Conservation (phyloP, 495 filamentous ascomycete genomes). For the Evernia prunastri region DNA sequence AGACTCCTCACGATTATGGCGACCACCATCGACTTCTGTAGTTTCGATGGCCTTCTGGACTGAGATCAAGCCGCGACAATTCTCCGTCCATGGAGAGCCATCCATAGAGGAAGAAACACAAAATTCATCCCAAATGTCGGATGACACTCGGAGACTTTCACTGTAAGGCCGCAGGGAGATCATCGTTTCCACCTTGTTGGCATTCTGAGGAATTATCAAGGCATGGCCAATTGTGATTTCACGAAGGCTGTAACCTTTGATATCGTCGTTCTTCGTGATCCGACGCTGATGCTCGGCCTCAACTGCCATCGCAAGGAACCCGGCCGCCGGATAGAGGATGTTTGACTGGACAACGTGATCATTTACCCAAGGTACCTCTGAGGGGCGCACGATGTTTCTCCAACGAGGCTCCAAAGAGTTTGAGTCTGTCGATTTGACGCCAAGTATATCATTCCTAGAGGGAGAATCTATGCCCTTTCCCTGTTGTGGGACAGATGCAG, state of each 20-base stretch:
- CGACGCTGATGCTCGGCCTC: constrained; percentile 36
- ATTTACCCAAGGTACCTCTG: constrained; percentile 43
- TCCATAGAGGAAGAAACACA: constrained; percentile 33
- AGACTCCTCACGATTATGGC: neutral
- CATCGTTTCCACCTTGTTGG: neutral
- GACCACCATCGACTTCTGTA: neutral
- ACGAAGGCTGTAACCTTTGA: no score
- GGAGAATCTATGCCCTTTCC: constrained; percentile 22
- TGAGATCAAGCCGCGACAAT: constrained; percentile 33
- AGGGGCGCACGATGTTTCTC: constrained; percentile 41
- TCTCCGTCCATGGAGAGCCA: constrained; percentile 33
- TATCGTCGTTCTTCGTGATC: no score
- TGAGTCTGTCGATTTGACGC: constrained; percentile 35
- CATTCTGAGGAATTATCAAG: neutral
- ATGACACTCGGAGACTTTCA: constrained; percentile 34
- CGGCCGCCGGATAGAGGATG: constrained; percentile 41
- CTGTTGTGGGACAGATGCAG: constrained; percentile 41
- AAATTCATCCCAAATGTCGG: constrained; percentile 39
- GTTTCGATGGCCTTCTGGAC: neutral
- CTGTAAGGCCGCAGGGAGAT: constrained; percentile 38
- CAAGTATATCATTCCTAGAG: constrained; percentile 43
- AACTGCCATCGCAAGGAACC: constrained; percentile 41
- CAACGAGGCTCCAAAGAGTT: constrained; percentile 42
- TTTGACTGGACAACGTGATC: constrained; percentile 39
- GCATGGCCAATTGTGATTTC: no score